phyloP scores from a whole-genome alignment of 805 yeast species.

The Starmerella stigmatis region DNA sequence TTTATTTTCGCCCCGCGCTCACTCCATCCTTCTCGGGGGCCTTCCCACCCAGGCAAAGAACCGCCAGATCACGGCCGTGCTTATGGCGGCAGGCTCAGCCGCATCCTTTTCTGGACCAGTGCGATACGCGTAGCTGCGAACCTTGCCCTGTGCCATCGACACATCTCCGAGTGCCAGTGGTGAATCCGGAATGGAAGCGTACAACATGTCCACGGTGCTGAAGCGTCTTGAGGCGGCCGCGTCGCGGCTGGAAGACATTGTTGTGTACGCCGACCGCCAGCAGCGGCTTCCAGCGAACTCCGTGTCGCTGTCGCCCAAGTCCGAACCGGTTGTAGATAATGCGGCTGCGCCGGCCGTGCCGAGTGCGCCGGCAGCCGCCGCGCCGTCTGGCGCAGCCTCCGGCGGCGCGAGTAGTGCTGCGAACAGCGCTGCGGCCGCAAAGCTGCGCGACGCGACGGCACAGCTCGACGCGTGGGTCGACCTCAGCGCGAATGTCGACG shows the following conservation, averaged over 20 bases:
- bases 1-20: too few species aligned
- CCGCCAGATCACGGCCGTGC: too few species aligned
- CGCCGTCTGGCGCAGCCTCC: slow-evolving; percentile 6
- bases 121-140: background rate
- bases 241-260: slow-evolving; percentile 80
- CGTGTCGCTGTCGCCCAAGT: slow-evolving; percentile 5
- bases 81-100: slow-evolving; percentile 1
- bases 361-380: background rate
- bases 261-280: slow-evolving; percentile 12
- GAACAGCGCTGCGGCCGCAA: background rate
- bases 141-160: slow-evolving; percentile 7
- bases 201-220: slow-evolving; percentile 69
- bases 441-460: background rate
- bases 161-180: background rate
- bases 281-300: background rate
- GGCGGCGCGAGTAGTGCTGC: background rate
- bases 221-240: slow-evolving; percentile 85
- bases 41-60: too few species aligned
- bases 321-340: too few species aligned
- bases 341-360: background rate
- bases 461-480: slow-evolving; percentile 13
- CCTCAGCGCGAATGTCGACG: slow-evolving; percentile 15
- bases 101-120: background rate
- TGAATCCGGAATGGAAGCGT: slow-evolving; percentile 53
- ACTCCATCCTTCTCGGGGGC: too few species aligned